Evolutionary conservation across 495 filamentous ascomycete genomes (phyloP), one percentile per base, ranked within the genome.

Genomic region (Clohesyomyces aquaticus): DNA sequence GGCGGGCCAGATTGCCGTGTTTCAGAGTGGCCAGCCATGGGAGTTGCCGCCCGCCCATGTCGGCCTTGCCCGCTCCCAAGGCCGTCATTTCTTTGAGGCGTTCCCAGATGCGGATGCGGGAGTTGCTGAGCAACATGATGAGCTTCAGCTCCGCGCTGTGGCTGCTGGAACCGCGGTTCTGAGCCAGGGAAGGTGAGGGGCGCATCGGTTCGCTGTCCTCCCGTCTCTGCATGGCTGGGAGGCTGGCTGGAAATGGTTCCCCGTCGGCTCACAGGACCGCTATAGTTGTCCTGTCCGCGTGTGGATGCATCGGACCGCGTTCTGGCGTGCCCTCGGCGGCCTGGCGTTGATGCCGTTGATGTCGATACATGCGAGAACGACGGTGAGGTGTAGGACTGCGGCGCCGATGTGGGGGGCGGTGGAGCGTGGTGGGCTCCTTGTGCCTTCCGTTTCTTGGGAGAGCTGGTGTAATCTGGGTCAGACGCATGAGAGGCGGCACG

Each of bases 361-460:
- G 65, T 47, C 23, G 82, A 80, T 18, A 84, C 79, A 12, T 84
- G 81, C 29, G 83, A 84, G 66, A 81, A 63, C 69, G 77, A 66
- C 71, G 75, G 72, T 52, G 77, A 76, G 26, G 74, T 72, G 61
- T 74, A 73, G 22, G 63, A 61, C 54, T 76, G 74, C n/a, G 74
- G 71, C 41, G 78, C 50, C 69, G 77, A 55, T 59, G 67, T 81
- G 63, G 86, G 83, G 42, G 83, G 79, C 56, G 84, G 85, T 25
- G 78, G 78, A 21, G 83, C 66, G 64, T 80, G 80, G 61, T 87
- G 86, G 18, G 81, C 79, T 60, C 85, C 85, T 68, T 82, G 81
- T 46, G 85, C 85, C 76, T 91, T 91, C 67, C 88, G 82, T 73
- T 90, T 90, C 70, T 87, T 87, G 18, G 88, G 88, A 35, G 88